Evolutionary conservation across 2,329 filamentous ascomycete species (phyloP), one percentile per base, ranked within the genome.

Genomic region (Trichoderma gracile): DNA sequence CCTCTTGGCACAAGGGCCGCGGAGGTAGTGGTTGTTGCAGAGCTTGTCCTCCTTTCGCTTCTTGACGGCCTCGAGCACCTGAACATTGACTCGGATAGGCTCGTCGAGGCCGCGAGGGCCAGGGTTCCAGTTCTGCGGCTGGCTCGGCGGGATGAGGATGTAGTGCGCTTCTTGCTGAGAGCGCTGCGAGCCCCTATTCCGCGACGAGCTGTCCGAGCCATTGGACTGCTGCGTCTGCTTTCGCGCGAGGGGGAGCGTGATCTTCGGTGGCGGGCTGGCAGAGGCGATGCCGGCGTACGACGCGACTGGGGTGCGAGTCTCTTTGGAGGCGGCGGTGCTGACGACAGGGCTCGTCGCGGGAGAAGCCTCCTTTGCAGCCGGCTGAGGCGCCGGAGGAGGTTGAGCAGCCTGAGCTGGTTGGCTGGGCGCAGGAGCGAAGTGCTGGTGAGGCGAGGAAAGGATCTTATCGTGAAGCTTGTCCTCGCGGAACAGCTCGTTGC

Each of bases 21-120:
- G 79, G 33, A 88, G 78, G 69, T 85, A 87, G 69, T 86, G 83
- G 55, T 85, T 85, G 71, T 88, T 88, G 77, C 86, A 88, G 8
- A 87, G 75, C 73, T 87, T 87, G 66, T 82, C 79, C 38, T 81
- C 82, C 63, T 81, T 82, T 65, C 84, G 78, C 70, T 80, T 84
- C 76, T 85, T 86, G 69, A 88, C 80, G 23, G 73, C 78, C 15
- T 87, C 84, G 65, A 87, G 72, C 8, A 79, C 79, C 1, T 72
- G 66, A 49, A 74, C 70, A 63, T 80, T 82, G 23, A 84, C 76
- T 2, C 73, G 73, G 33, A 87, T 81, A 1, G 81, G 77, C 19
- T 80, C 74, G 64, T 88, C 86, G 2, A 87, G 71, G 1, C 85
- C 86, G 33, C 84, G 83, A 7, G 75, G 75, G 2, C 81, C 82